phyloP scores from a whole-genome alignment of 169 alveolate species.

The Cryptosporidium baileyi region DNA sequence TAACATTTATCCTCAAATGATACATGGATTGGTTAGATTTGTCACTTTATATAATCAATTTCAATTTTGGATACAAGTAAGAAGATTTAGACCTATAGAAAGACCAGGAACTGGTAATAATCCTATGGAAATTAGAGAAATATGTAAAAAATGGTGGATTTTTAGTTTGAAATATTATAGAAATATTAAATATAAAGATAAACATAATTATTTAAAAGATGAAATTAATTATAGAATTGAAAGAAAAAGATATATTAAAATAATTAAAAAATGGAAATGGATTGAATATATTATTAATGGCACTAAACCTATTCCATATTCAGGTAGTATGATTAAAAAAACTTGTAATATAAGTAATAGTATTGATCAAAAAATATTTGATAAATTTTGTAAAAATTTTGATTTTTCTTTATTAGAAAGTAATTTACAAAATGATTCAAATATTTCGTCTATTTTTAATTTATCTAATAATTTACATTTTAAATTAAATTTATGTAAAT shows the following conservation, averaged over 20 bases:
- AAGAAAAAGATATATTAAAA: conserved; percentile 45
- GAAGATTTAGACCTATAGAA: conserved; percentile 58
- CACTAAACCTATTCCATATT: background rate
- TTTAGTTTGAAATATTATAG: conserved; percentile 26
- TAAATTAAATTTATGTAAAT: conserved; percentile 12
- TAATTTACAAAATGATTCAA: background rate
- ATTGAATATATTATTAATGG: conserved; percentile 47
- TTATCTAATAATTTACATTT: background rate
- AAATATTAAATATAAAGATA: conserved; percentile 18
- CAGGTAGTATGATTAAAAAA: conserved; percentile 14
- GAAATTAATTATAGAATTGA: conserved; percentile 60
- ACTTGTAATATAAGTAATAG: background rate
- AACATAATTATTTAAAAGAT: conserved; percentile 11
- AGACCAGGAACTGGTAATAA: conserved; percentile 52
- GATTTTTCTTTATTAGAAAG: background rate
- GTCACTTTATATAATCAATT: conserved; percentile 48
- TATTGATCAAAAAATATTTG: background rate
- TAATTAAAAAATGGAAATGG: conserved; percentile 66
- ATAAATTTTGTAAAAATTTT: too few relatives aligned
- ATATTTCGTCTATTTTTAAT: background rate
- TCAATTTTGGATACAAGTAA: conserved; percentile 53
- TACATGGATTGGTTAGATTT: conserved; percentile 57
- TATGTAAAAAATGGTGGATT: conserved; percentile 65
- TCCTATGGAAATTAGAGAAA: background rate
- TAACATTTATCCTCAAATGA: conserved; percentile 51